Evolutionary conservation across 148 eudicot genomes (phyloP), one percentile per base, ranked within the genome.

Genomic region (Rhododendron mucronatum): DNA sequence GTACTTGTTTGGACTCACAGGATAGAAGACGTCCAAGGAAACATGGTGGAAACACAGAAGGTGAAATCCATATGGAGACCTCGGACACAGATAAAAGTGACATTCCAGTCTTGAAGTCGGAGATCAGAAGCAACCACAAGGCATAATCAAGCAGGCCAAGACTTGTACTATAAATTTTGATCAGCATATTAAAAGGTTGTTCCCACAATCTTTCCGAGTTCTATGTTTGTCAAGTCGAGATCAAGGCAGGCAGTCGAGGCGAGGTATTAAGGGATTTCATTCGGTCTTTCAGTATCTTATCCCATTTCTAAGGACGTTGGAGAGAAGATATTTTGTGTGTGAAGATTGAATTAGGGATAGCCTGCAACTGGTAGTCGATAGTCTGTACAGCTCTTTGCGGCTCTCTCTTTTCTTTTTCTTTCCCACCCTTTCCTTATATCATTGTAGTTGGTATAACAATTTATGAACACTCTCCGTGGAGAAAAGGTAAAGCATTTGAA

Each of bases 11-110:
- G 86, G 75, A 41, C 76, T 14, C 63, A 71, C 91, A 91, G 92
- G 92, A 87, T 59, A 86, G 92, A 61, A 89, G 91, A 79, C 88
- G 88, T 21, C 85, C 88, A 65, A 91, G 80, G 44, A 87, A 57
- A 84, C 74, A 89, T 35, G 67, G 80, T 26, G 69, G 65, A 39
- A n/a, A 78, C 67, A 39, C 71, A 79, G 87, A 87, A 73, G 85
- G 37, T 13, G 90, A 88, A 53, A 35, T 87, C 3, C 86, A 81
- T 76, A 88, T 28, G 84, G 84, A 86, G 51, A 83, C 55, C 21
- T 84, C 89, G 9, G 90, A 87, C 67, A 80, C 75, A 41, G 90
- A 90, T 41, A 87, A 78, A 80, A 87, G 80, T 44, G 86, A 82
- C 39, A 87, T 26, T 78, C 85, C 87, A 78, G 59, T 41, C 28